These are phyloP conservation scores for Neurospora sp. DNA, from an alignment of 495 filamentous ascomycete species.

Conservation along the genomic window DNA sequence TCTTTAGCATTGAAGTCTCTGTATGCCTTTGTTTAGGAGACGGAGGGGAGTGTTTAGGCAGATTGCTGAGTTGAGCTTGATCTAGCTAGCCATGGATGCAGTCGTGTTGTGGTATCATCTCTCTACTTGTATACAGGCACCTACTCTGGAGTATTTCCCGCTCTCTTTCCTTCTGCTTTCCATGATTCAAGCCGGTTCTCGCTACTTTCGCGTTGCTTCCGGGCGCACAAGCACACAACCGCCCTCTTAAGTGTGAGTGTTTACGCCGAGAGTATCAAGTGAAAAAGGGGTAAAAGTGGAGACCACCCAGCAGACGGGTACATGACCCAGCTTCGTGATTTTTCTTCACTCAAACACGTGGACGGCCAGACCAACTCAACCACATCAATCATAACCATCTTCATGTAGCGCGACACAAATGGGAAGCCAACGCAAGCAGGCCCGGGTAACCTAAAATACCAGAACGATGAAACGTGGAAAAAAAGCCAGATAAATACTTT, in stretches of 20 bases:
- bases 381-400: background rate
- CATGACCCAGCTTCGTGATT: background rate
- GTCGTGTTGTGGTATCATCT: too few species aligned
- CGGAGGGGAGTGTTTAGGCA: too few species aligned
- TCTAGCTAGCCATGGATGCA: too few species aligned
- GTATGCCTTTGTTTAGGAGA: too few species aligned
- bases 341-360: background rate
- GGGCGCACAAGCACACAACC: background rate
- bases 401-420: background rate
- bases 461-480: background rate
- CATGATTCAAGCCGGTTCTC: too few species aligned
- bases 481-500: background rate
- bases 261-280: background rate
- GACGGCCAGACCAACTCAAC: background rate
- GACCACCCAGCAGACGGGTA: background rate
- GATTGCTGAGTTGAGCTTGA: too few species aligned
- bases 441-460: background rate
- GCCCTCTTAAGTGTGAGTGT: background rate
- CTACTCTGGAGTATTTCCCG: too few species aligned
- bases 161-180: too few species aligned
- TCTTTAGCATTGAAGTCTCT: too few species aligned
- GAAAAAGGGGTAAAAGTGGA: background rate
- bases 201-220: background rate
- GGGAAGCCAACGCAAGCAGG: background rate
- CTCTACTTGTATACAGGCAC: too few species aligned